Evolutionary conservation across 768 basidiomycete genomes (phyloP), one percentile per base, ranked within the genome.

Genomic region (Trametes meyenii): DNA sequence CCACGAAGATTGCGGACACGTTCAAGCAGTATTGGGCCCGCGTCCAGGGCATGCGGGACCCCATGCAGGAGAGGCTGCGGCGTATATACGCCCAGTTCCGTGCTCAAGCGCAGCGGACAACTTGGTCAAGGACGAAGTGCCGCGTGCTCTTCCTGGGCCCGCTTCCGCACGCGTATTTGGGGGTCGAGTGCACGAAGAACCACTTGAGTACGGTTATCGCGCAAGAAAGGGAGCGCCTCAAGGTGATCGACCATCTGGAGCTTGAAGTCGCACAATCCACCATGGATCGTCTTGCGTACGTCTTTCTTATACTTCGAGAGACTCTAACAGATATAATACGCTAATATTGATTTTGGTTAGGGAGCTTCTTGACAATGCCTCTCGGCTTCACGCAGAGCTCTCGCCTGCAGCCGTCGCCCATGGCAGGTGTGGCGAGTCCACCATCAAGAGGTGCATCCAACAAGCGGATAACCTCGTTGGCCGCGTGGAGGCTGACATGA

Each of bases 61-160:
- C 29, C 4, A 26, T 55, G 11, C 26, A 55, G n/a, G 54, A 55
- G 26, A 29, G 16, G 42, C 11, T 26, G 26, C 54, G 42, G 17
- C 54, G 54, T n/a, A 55, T 55, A 7, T 55, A 44, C 26, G n/a
- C 29, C 26, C 43, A 44, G 17, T 45, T 55, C 54, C 54, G 16
- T 14, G 43, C 10, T 14, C 54, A 45, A 12, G 43, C 43, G 3
- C 54, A 44, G 42, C n/a, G 39, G 14, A 44, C 3, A 11, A 5
- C 13, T 13, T 55, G 54, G 54, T 8, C 54, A 3, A 55, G 24
- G 3, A 12, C 26, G 14, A 17, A 7, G 16, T 24, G 39, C 21
- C 54, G 54, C 26, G 6, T 45, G 12, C 43, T 55, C n/a, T 55
- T 44, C 43, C 54, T 44, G 0, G 42, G 54, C 3, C 17, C 42